phyloP scores from a whole-genome alignment of 2,329 filamentous ascomycete species.

The Trichoderma koningiopsis region DNA sequence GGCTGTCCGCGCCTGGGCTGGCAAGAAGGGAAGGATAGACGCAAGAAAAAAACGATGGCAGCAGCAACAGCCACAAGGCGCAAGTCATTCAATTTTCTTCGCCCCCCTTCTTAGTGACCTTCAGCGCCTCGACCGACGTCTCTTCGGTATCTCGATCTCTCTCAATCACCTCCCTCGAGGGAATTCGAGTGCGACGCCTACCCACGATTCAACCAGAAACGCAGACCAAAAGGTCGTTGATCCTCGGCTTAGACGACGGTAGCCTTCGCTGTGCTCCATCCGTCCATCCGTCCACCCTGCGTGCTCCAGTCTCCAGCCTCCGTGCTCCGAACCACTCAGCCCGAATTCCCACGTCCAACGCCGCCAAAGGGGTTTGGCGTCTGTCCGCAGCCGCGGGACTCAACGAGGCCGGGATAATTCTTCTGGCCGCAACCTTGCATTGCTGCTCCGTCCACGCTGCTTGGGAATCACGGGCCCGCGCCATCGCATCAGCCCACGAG shows the following conservation, averaged over 20 bases:
- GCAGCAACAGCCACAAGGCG: conserved; percentile 5
- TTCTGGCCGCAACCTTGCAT: neutral
- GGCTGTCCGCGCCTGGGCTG: neutral
- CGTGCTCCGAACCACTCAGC: conserved; percentile 12
- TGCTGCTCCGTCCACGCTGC: conserved; percentile 9
- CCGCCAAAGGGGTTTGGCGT: conserved; percentile 16
- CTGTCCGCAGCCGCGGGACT: conserved; percentile 20
- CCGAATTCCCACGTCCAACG: neutral
- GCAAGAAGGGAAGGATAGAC: conserved; percentile 5
- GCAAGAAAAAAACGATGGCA: conserved; percentile 21
- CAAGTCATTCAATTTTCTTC: conserved; percentile 6
- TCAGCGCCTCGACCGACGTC: neutral
- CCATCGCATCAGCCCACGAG: conserved; percentile 19
- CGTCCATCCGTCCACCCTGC: neutral
- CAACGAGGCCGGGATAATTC: conserved; percentile 7
- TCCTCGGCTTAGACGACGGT: neutral
- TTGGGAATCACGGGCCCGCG: conserved; percentile 10
- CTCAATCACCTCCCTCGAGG: neutral
- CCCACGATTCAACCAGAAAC: neutral
- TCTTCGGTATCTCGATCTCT: neutral
- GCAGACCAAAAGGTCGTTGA: neutral
- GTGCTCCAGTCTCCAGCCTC: neutral
- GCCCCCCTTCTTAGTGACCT: conserved; percentile 2
- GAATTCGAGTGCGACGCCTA: neutral
- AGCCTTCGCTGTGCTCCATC: conserved; percentile 12